Base-by-base conservation (phyloP, 2,329 filamentous ascomycete genomes). In the Triangularia verruculosa region DNA sequence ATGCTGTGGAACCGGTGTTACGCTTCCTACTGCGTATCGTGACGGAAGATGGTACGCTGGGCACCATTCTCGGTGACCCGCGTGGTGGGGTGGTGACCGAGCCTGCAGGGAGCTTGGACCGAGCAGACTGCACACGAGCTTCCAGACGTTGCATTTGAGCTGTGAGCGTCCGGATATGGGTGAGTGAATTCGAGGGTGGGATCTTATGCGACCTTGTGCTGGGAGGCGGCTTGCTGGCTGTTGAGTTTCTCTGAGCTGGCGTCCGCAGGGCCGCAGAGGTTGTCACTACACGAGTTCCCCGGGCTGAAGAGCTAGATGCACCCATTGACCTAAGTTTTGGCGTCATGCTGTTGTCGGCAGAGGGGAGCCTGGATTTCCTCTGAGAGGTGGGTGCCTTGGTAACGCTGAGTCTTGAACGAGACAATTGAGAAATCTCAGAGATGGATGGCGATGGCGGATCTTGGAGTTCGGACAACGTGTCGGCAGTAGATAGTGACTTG, bases 101-200 rank as follows among this genome's bases (percentile, higher is more conserved):
- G 2, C 90, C 91, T 2, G 95, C 94, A 2, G 95, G 95, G 20
- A 99, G 85, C 77, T 95, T 97, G 43, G 94, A 97, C 70, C 93
- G 88, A 17, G 90, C 95, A 24, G 89, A 92, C 66, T 98, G 93
- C 9, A 99, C 94, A 53, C 95, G 87, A 67, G 95, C 92, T 76
- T 98, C 95, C 66, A 99, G 88, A 69, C 92, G 91, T 77, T 97
- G 92, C 93, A 98, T 97, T 78, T 98, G 95, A 27, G 92, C 93
- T 64, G 96, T 97, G 68, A 99, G 87, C 28, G 89, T 90, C 68
- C 94, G 92, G 72, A 99, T 96, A 75, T 99, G 95, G 69, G 91
- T 90, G 57, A 99, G 86, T 1, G 95, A 98, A 67, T 81, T 86
- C 66, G 82, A 88, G 60, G 82, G 80, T 13, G 56, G 30, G n/a